phyloP scores from a whole-genome alignment of 805 yeast genomes.

The Yamadazyma insecticola region DNA sequence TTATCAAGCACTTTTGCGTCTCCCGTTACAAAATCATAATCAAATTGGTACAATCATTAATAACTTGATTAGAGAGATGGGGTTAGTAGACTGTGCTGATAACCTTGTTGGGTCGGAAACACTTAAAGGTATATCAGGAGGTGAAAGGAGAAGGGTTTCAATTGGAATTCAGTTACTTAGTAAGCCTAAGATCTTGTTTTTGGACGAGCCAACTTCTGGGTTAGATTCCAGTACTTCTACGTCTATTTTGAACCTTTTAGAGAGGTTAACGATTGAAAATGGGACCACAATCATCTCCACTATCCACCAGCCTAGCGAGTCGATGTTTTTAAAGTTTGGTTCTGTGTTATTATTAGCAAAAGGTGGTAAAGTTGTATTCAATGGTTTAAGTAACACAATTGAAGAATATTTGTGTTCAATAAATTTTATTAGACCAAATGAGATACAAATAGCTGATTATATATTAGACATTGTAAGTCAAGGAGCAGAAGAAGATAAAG shows the following conservation, averaged over 20 bases:
- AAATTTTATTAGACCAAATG: conserved; percentile 49
- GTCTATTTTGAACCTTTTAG: conserved; percentile 58
- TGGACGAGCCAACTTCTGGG: conserved; percentile 91
- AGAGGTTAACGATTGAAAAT: conserved; percentile 49
- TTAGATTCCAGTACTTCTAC: conserved; percentile 76
- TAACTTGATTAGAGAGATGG: conserved; percentile 57
- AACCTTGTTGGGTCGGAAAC: conserved; percentile 44
- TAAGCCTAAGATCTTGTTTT: conserved; percentile 63
- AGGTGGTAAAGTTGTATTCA: conserved; percentile 67
- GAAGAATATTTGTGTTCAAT: conserved; percentile 41
- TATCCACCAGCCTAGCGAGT: conserved; percentile 80
- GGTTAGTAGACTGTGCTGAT: conserved; percentile 72
- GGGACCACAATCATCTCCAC: conserved; percentile 68
- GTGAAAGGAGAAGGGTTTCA: conserved; percentile 75
- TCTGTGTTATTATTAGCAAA: conserved; percentile 67
- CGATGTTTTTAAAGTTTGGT: conserved; percentile 61
- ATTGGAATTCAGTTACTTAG: conserved; percentile 75
- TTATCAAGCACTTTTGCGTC: conserved; percentile 66
- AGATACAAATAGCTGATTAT: conserved; percentile 70
- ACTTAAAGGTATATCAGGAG: conserved; percentile 41
- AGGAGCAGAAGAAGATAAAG: conserved; percentile 22
- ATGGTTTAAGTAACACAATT: conserved; percentile 50
- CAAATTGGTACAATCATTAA: conserved; percentile 48
- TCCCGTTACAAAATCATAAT: conserved; percentile 38
- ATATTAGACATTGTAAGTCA: conserved; percentile 65